These are phyloP conservation scores for Fraxinus floribunda DNA, from an alignment of 305 asterid species.

Conservation along the genomic window DNA sequence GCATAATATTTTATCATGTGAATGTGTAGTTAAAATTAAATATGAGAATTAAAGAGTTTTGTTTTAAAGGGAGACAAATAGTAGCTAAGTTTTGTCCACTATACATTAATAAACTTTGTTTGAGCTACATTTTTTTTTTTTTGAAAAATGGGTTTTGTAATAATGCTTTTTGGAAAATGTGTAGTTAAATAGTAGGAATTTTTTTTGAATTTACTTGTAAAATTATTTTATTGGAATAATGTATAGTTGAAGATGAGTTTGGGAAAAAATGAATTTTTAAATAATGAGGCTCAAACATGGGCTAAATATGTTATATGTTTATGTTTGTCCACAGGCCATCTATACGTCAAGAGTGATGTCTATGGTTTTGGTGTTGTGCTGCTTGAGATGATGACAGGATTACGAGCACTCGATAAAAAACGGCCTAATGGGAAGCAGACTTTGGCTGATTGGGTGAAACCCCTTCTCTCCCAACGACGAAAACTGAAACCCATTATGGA, in stretches of 20 bases:
- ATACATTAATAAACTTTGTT: not conserved
- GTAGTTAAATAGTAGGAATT: not conserved
- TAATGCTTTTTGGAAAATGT: too few species aligned
- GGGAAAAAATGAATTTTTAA: not conserved
- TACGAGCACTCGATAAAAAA: conserved; percentile 36
- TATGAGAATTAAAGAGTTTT: too few species aligned
- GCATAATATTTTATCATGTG: too few species aligned
- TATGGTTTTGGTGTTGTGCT: not conserved
- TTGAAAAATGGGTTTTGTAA: not conserved
- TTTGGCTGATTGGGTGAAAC: conserved; percentile 47
- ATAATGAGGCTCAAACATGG: not conserved
- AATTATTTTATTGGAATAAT: too few species aligned
- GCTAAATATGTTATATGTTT: not conserved
- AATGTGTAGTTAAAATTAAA: too few species aligned
- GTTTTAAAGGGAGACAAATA: too few species aligned
- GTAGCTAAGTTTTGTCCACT: not conserved
- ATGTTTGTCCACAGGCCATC: not conserved
- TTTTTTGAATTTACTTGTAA: not conserved
- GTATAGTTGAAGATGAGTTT: not conserved
- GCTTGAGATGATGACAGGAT: conserved; percentile 32
- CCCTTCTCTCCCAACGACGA: conserved; percentile 29
- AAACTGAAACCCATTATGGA: conserved; percentile 44
- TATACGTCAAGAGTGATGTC: conserved; percentile 6
- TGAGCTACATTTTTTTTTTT: not conserved
- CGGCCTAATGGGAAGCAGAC: conserved; percentile 32